Conservation (phyloP, 495 filamentous ascomycete genomes). For the Penicillium turbatum region DNA sequence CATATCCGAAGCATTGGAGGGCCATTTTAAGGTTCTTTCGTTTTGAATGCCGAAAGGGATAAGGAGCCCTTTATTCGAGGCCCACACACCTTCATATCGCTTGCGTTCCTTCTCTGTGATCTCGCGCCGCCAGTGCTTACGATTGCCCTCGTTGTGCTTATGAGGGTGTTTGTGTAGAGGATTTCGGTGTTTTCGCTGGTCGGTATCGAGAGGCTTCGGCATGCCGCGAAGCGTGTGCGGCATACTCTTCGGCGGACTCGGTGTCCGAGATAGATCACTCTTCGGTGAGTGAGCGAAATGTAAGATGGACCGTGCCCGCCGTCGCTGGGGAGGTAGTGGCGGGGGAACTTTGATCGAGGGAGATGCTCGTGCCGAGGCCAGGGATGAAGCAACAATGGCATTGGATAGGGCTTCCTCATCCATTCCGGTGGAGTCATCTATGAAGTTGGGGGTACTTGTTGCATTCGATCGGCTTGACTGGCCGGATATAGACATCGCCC, state of each 20-base stretch:
- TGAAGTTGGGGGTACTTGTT: slow-evolving; percentile 26
- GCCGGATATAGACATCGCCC: slow-evolving; percentile 26
- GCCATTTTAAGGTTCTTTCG: slow-evolving; percentile 17
- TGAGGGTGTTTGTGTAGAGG: slow-evolving; percentile 66
- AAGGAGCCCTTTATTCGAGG: slow-evolving; percentile 77
- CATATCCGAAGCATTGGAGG: slow-evolving; percentile 39
- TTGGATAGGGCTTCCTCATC: slow-evolving; percentile 56
- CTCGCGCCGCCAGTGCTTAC: slow-evolving; percentile 76
- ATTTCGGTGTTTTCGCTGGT: slow-evolving; percentile 42
- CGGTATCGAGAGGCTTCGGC: slow-evolving; percentile 55
- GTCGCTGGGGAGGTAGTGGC: slow-evolving; percentile 46
- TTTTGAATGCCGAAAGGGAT: slow-evolving; percentile 22
- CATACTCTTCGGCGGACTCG: slow-evolving; percentile 56
- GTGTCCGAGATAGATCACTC: slow-evolving; percentile 43
- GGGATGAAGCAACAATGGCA: slow-evolving; percentile 80
- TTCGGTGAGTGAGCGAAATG: slow-evolving; percentile 30
- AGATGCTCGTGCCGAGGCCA: slow-evolving; percentile 69
- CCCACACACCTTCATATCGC: slow-evolving; percentile 96
- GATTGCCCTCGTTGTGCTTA: slow-evolving; percentile 82
- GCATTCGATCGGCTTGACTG: slow-evolving; percentile 24
- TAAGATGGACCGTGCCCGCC: slow-evolving; percentile 42
- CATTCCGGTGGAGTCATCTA: slow-evolving; percentile 28
- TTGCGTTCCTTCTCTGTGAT: slow-evolving; percentile 75
- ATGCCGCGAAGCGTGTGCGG: slow-evolving; percentile 71
- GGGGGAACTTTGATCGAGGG: slow-evolving; percentile 42